Conservation (phyloP, 345 rosid species). For the Noccaea bulbosa region DNA sequence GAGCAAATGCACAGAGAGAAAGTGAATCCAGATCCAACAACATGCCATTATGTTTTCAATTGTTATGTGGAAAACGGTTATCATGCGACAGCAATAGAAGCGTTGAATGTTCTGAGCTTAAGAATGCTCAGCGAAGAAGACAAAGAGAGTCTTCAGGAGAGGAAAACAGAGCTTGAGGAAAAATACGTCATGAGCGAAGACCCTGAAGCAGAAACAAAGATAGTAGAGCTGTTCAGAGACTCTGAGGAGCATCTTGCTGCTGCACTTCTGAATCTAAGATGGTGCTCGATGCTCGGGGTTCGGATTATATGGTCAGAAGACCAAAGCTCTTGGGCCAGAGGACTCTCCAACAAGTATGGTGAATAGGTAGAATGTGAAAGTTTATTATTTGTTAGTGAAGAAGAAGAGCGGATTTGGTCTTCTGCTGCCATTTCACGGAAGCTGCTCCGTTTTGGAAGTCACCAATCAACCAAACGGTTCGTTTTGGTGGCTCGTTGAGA, state of each 20-base stretch:
- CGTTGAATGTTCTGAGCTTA: constrained; percentile 72
- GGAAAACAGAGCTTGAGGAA: constrained; percentile 55
- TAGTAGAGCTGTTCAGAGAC: constrained; percentile 51
- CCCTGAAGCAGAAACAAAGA: constrained; percentile 56
- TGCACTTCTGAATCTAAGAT: constrained; percentile 70
- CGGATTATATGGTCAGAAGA: constrained; percentile 65
- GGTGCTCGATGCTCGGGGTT: constrained; percentile 68
- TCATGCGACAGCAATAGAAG: constrained; percentile 62
- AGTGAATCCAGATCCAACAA: constrained; percentile 70
- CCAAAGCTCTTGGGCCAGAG: constrained; percentile 62
- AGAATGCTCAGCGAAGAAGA: constrained; percentile 63
- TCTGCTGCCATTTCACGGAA: neutral
- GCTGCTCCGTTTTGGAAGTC: neutral
- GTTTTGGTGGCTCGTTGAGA: neutral
- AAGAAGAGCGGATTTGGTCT: constrained; percentile 10
- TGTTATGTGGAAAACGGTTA: constrained; percentile 52
- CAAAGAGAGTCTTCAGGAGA: constrained; percentile 45
- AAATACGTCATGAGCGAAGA: constrained; percentile 62
- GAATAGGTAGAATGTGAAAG: constrained; percentile 15
- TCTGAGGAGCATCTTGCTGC: constrained; percentile 50
- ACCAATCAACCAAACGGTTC: too few relatives aligned
- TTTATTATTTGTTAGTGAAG: constrained; percentile 4
- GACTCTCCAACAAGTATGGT: constrained; percentile 52
- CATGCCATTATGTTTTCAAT: constrained; percentile 63
- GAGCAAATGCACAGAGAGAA: constrained; percentile 64